Conservation (phyloP, 441 rosid genomes). For the Omphalea diandra region DNA sequence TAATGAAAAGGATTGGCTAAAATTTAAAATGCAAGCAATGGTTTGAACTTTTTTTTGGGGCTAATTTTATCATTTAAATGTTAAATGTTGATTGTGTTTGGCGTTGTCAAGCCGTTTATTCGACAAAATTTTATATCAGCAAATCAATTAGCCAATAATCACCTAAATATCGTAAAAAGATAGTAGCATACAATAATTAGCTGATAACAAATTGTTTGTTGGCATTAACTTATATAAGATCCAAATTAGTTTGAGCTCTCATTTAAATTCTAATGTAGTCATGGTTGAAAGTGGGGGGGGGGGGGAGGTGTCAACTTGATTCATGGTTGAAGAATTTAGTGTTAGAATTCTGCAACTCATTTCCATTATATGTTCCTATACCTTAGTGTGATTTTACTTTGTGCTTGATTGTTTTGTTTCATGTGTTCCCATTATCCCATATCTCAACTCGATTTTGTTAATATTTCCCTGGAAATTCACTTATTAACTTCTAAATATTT, state of each 20-base stretch:
- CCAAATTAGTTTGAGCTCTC: not conserved
- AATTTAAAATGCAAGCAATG: not conserved
- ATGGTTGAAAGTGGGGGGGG: too few species aligned
- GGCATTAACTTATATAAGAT: too few species aligned
- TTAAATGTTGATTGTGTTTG: too few species aligned
- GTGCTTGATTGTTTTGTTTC: not conserved
- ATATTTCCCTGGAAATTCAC: not conserved
- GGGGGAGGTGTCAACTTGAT: not conserved
- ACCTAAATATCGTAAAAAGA: too few species aligned
- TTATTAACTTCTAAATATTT: slow-evolving; percentile 16
- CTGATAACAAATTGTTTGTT: too few species aligned
- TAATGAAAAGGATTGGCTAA: not conserved
- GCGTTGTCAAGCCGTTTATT: too few species aligned
- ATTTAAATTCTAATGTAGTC: not conserved
- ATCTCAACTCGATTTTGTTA: not conserved
- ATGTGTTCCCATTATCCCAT: not conserved
- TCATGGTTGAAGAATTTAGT: not conserved
- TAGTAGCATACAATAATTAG: too few species aligned
- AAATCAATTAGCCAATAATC: too few species aligned
- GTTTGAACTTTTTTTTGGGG: not conserved
- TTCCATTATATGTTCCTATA: not conserved
- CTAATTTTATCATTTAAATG: too few species aligned
- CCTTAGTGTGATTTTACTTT: not conserved
- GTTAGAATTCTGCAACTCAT: not conserved
- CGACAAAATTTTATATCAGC: too few species aligned